These are phyloP conservation scores for Pelargonium nanum DNA, from an alignment of 345 rosid species.

Conservation along the genomic window DNA sequence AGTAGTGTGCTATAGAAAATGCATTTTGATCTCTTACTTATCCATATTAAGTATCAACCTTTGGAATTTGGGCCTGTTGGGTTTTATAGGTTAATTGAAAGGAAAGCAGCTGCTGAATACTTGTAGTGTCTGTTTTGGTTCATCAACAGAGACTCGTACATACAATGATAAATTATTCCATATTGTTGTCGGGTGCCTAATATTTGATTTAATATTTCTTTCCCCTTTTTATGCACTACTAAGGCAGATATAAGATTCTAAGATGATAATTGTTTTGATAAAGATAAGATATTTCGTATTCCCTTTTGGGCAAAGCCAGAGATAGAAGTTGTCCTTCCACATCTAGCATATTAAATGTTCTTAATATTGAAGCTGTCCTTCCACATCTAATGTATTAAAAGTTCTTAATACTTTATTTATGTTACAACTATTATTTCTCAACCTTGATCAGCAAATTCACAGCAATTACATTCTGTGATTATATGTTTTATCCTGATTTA, in stretches of 20 bases:
- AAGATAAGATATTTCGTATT: too few species aligned
- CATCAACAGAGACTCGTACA: not conserved
- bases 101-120: not conserved
- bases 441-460: not conserved
- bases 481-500: not conserved
- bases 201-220: too few species aligned
- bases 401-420: not conserved
- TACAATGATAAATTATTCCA: not conserved
- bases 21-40: not conserved
- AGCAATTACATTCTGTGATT: not conserved
- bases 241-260: not conserved
- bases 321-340: too few species aligned
- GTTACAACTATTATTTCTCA: not conserved
- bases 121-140: too few species aligned
- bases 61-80: not conserved
- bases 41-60: not conserved
- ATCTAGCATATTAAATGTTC: not conserved
- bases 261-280: not conserved
- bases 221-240: not conserved
- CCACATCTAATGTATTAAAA: too few species aligned
- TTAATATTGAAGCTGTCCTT: too few species aligned
- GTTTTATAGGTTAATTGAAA: not conserved
- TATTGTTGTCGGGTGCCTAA: not conserved
- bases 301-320: not conserved
- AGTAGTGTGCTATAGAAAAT: not conserved